phyloP scores from a whole-genome alignment of 805 yeast species.

The Saturnispora diversa region DNA sequence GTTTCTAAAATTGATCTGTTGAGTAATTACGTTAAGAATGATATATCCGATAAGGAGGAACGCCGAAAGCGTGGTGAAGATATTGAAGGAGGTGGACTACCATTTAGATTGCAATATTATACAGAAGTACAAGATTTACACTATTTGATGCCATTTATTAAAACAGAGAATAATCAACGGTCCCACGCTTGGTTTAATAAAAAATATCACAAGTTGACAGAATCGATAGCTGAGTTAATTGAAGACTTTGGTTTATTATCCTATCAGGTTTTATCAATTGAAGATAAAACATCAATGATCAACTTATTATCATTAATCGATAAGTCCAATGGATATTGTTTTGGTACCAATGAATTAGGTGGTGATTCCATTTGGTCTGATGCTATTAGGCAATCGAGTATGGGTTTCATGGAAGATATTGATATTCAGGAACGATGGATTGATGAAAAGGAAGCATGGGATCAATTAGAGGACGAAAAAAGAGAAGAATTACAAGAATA shows the following conservation, averaged over 20 bases:
- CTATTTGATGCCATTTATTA: conserved; percentile 58
- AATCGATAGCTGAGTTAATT: conserved; percentile 71
- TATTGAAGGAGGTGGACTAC: conserved; percentile 53
- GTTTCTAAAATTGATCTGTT: conserved; percentile 84
- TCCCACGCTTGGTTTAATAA: conserved; percentile 44
- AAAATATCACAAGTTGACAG: conserved; percentile 52
- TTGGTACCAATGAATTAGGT: conserved; percentile 88
- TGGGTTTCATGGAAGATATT: conserved; percentile 43
- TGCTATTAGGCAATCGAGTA: conserved; percentile 68
- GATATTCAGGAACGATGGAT: conserved; percentile 96
- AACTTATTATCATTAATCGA: conserved; percentile 69
- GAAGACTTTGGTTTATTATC: conserved; percentile 82
- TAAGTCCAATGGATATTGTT: conserved; percentile 87
- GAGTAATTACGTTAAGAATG: conserved; percentile 37
- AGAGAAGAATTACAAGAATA: conserved; percentile 32
- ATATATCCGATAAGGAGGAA: conserved; percentile 19
- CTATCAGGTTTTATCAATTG: conserved; percentile 84
- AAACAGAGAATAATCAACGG: conserved; percentile 61
- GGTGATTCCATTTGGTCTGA: conserved; percentile 99
- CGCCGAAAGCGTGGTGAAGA: conserved; percentile 15
- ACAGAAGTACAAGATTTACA: conserved; percentile 85
- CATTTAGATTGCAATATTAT: conserved; percentile 77
- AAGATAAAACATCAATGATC: conserved; percentile 89
- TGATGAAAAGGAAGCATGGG: conserved; percentile 72
- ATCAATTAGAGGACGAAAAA: conserved; percentile 47